Evolutionary conservation across 2,329 filamentous ascomycete species (phyloP).

Genomic region (Monilinia vaccinii-corymbosi): DNA sequence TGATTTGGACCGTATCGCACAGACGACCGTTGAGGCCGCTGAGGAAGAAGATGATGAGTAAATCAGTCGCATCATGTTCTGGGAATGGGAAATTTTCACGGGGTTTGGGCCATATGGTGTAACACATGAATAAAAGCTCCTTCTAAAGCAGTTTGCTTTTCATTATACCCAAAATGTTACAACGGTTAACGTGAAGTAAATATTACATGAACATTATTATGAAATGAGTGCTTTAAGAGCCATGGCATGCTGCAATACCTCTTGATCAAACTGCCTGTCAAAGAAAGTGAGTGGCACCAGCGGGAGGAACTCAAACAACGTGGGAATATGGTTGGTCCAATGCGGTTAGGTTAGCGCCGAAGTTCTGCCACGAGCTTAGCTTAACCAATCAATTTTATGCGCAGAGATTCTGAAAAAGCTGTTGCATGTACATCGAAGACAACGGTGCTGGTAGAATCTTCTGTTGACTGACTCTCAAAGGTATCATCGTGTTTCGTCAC

Average conservation of each 20-base stretch:
- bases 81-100: conserved; percentile 16
- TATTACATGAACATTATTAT: background rate
- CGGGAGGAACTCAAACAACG: background rate
- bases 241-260: too few relatives aligned
- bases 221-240: too few relatives aligned
- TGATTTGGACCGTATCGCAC: conserved; percentile 94
- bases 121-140: conserved; percentile 10
- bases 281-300: background rate
- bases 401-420: background rate
- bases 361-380: background rate
- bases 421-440: background rate
- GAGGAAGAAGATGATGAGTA: conserved; percentile 64
- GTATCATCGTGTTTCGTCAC: background rate
- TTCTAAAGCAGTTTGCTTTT: conserved; percentile 9
- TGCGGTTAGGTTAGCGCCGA: background rate
- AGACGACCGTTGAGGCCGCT: conserved; percentile 67
- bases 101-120: conserved; percentile 18
- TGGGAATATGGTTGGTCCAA: too few relatives aligned
- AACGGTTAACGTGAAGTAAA: background rate
- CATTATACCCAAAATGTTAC: conserved; percentile 8
- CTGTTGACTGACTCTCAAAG: background rate
- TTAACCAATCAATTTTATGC: too few relatives aligned
- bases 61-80: conserved; percentile 28
- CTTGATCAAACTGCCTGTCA: background rate
- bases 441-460: background rate